Percentiles rank a stretch among this genome's conserved stretches.
These are phyloP conservation scores for Pythium phragmitis DNA, from an alignment of 352 stramenopile genomes.

Conservation along the genomic window DNA sequence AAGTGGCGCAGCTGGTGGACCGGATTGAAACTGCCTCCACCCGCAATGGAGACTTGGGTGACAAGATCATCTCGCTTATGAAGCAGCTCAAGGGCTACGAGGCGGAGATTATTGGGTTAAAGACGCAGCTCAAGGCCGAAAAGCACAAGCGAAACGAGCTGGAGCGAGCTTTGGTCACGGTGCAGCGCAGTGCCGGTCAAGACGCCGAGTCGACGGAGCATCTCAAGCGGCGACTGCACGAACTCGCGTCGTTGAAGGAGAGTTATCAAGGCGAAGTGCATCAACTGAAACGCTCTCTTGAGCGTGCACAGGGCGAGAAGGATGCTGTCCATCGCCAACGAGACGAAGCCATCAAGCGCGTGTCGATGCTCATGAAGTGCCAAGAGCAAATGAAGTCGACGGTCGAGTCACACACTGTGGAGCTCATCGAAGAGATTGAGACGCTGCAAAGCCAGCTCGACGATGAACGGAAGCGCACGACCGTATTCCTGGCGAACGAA, in stretches of 20 bases:
- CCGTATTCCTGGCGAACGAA: conserved; percentile 61
- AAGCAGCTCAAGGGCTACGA: conserved; percentile 63
- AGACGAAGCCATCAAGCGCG: conserved; percentile 57
- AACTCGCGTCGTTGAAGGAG: conserved; percentile 50
- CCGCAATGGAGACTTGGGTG: conserved; percentile 57
- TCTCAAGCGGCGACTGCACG: conserved; percentile 39
- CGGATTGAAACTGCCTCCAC: conserved; percentile 52
- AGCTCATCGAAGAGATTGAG: conserved; percentile 75
- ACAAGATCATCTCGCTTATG: conserved; percentile 56
- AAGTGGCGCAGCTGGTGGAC: conserved; percentile 47
- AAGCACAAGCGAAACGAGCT: conserved; percentile 52
- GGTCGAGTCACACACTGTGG: conserved; percentile 54
- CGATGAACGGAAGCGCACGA: conserved; percentile 61
- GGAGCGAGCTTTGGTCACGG: conserved; percentile 15
- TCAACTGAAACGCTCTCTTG: conserved; percentile 39
- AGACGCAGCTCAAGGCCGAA: conserved; percentile 63
- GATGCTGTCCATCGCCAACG: conserved; percentile 48
- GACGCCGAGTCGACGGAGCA: conserved; percentile 30
- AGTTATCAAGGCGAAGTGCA: conserved; percentile 54
- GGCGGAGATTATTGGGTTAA: conserved; percentile 56
- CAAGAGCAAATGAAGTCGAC: conserved; percentile 67
- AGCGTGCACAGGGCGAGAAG: conserved; percentile 43
- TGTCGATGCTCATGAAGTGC: conserved; percentile 54
- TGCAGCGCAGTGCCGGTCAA: conserved; percentile 21
- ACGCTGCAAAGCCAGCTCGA: conserved; percentile 60